A percentile compares a stretch with the other conserved stretches of the same genome.
phyloP scores from a whole-genome alignment of 2,329 filamentous ascomycete genomes.

The Penicillium sp. region DNA sequence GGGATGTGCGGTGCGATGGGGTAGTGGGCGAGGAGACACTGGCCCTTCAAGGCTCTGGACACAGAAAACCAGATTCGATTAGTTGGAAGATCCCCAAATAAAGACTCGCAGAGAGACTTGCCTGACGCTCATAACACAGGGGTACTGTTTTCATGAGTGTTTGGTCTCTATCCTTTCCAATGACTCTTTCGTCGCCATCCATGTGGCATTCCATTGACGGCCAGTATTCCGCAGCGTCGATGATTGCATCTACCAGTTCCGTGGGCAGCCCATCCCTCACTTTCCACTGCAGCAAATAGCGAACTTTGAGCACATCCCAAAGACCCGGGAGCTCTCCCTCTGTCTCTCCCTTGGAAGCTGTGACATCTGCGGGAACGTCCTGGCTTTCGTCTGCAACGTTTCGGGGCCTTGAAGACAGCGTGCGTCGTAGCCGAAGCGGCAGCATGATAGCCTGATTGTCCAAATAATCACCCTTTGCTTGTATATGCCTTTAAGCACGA shows the following conservation, averaged over 20 bases:
- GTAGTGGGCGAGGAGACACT: slow-evolving; percentile 24
- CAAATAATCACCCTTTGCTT: too few relatives aligned
- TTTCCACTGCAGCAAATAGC: slow-evolving; percentile 33
- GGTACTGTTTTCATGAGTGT: slow-evolving; percentile 37
- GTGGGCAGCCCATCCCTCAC: slow-evolving; percentile 27
- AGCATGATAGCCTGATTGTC: too few relatives aligned
- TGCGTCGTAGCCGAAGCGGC: too few relatives aligned
- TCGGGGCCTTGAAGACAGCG: too few relatives aligned
- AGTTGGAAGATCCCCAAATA: slow-evolving; percentile 12
- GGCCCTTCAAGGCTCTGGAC: slow-evolving; percentile 16
- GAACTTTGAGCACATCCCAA: slow-evolving; percentile 35
- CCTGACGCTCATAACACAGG: slow-evolving; percentile 35
- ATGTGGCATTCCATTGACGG: slow-evolving; percentile 25
- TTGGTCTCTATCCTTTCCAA: slow-evolving; percentile 34
- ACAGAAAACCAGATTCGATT: neutral
- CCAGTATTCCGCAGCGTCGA: slow-evolving; percentile 41
- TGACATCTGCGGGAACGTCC: too few relatives aligned
- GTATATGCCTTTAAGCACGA: too few relatives aligned
- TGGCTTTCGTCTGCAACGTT: too few relatives aligned
- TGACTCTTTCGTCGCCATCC: slow-evolving; percentile 15
- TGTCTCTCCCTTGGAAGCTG: neutral
- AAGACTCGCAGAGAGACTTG: slow-evolving; percentile 9
- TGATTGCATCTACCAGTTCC: slow-evolving; percentile 42
- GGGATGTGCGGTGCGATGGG: slow-evolving; percentile 36
- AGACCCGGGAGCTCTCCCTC: slow-evolving; percentile 28